phyloP scores from a whole-genome alignment of 2,329 filamentous ascomycete genomes.

The Trichoderma sp. region DNA sequence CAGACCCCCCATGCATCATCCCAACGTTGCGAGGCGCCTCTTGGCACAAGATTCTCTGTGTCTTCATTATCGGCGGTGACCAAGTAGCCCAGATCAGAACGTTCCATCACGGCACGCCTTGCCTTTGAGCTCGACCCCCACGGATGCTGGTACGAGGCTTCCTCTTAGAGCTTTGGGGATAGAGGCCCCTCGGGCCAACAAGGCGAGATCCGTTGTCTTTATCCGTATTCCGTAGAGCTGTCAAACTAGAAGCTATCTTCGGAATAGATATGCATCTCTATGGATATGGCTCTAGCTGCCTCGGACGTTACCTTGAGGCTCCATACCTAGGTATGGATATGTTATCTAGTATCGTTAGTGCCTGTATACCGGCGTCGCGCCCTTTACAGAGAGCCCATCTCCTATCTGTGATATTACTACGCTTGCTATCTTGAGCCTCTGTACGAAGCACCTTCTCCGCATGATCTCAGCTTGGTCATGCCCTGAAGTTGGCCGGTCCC shows the following conservation, averaged over 20 bases:
- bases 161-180: neutral
- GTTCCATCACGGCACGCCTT: constrained; percentile 17
- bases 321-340: neutral
- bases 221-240: neutral
- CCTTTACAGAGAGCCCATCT: neutral
- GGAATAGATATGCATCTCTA: neutral
- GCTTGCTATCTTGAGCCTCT: neutral
- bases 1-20: constrained; percentile 22
- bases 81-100: constrained; percentile 8
- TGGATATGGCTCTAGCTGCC: neutral
- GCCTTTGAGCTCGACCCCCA: constrained; percentile 4
- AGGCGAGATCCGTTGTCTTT: neutral
- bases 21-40: constrained; percentile 20
- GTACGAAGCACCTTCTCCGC: neutral
- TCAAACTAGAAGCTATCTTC: neutral
- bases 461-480: neutral
- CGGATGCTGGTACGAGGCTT: neutral
- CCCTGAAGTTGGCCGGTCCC: constrained; percentile 11
- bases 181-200: neutral
- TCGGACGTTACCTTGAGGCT: neutral
- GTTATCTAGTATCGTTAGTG: neutral
- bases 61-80: constrained; percentile 1
- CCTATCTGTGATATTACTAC: neutral
- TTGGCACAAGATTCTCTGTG: neutral
- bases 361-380: neutral